A percentile compares a stretch with the other conserved stretches of the same genome.
These are phyloP conservation scores for Cercospora berteroae DNA, from an alignment of 2,329 filamentous ascomycete genomes.

Conservation along the genomic window DNA sequence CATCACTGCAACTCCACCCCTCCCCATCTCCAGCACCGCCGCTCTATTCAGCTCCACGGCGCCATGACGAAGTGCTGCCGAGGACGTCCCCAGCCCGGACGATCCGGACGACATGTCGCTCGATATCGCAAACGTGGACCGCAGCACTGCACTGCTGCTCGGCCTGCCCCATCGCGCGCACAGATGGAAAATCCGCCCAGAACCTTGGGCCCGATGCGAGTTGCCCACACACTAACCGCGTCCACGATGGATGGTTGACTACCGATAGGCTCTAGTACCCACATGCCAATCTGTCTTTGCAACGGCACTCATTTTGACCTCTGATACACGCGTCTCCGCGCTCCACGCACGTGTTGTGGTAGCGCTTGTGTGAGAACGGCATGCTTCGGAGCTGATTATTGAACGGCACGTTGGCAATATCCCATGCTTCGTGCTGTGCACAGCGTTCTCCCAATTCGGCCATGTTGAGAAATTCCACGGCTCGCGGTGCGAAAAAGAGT, in stretches of 20 bases:
- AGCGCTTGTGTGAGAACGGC: neutral
- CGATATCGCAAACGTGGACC: neutral
- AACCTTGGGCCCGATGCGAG: constrained; percentile 7
- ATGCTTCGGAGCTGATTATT: neutral
- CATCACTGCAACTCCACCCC: neutral
- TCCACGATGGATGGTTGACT: constrained; percentile 1
- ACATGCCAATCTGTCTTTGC: constrained; percentile 11
- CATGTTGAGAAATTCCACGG: neutral
- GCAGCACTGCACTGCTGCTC: neutral
- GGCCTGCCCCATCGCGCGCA: neutral
- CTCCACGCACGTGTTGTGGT: constrained; percentile 14
- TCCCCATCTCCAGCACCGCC: neutral
- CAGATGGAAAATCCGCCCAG: neutral
- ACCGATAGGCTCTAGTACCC: constrained; percentile 17
- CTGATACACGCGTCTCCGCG: neutral
- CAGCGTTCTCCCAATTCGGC: neutral
- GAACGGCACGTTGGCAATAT: neutral
- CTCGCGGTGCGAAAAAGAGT: neutral
- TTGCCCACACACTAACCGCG: neutral
- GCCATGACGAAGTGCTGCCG: neutral
- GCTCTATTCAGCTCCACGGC: neutral
- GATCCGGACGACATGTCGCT: neutral
- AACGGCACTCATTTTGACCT: constrained; percentile 4
- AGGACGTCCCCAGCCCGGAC: neutral
- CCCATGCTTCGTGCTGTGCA: neutral